Evolutionary conservation across 2,329 filamentous ascomycete genomes (phyloP), one percentile per base, ranked within the genome.

Genomic region (Phaeosphaeriaceae sp.): DNA sequence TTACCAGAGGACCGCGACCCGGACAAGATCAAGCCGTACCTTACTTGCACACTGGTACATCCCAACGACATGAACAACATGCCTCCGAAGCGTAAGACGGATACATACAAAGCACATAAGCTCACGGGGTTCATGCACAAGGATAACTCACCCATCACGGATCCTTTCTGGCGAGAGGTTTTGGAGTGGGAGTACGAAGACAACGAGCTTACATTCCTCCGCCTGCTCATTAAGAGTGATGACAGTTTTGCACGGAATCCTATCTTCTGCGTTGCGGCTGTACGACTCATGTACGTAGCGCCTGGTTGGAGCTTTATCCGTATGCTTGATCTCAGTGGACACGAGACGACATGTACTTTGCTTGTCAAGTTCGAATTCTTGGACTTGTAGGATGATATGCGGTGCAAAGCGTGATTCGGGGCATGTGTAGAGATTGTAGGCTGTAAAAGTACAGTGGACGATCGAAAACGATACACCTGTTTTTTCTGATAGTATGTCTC

Each of bases 161-260:
- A 90, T 59, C 88, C 88, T 0, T 51, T 91, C 7, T 91, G 87
- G 88, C 83, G 90, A 62, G 87, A 90, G 72, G 79, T 78, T 15
- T 77, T 91, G 9, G 86, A 89, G 67, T 91, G 88, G 88, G 85
- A 88, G 59, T 90, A 85, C 65, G 85, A 88, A 6, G 88, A 89
- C 55, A 89, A 86, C 63, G 88, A 90, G 70, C 69, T 91, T 48
- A 83, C 84, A 0, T 91, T 91, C 65, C 62, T 91, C 63, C 80
- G 88, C 0, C 81, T 91, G 57, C 77, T 90, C 44, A 82, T 91
- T 76, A 91, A 91, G 80, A 88, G 84, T 62, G 88, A 90, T 58
- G 86, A 88, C 58, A 83, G 82, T 60, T 90, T 86, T 73, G 78
- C 85, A 0, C 78, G 78, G 46, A 91, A 91, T 63, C 87, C 88